A percentile compares a stretch with the other conserved stretches of the same genome.
Conservation (phyloP, 2,329 filamentous ascomycete genomes). For the Cladophialophora chaetospira region DNA sequence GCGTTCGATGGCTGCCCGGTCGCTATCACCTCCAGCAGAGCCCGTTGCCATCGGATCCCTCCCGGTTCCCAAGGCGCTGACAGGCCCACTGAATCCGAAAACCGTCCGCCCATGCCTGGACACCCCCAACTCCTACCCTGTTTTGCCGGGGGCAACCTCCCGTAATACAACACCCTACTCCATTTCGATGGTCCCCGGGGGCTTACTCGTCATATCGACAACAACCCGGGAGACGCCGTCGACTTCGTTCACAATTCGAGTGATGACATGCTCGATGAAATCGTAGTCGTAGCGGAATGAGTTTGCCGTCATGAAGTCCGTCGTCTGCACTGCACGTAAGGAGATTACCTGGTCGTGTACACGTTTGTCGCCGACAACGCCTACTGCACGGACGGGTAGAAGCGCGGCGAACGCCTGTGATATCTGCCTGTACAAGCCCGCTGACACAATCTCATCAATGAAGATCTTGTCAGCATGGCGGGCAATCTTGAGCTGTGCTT, state of each 20-base stretch:
- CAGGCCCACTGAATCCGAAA: no score
- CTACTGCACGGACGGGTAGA: conserved; percentile 65
- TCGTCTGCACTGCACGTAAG: conserved; percentile 62
- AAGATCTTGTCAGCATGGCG: conserved; percentile 50
- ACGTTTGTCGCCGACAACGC: conserved; percentile 70
- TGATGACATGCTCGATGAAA: conserved; percentile 66
- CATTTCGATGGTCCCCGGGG: conserved; percentile 73
- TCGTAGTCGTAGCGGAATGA: conserved; percentile 66
- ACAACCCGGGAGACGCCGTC: conserved; percentile 70
- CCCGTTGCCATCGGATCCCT: no score
- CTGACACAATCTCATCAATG: conserved; percentile 48
- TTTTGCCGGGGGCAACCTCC: not conserved
- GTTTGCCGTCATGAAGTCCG: conserved; percentile 75
- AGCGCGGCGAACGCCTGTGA: conserved; percentile 71
- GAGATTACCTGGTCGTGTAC: conserved; percentile 65
- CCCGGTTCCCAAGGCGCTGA: no score
- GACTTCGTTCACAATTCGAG: conserved; percentile 74
- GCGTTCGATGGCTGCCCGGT: no score
- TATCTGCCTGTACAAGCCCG: conserved; percentile 58
- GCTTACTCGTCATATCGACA: conserved; percentile 61
- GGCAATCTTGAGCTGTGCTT: conserved; percentile 75
- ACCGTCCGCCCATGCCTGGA: no score
- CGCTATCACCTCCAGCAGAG: no score
- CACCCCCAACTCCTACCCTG: not conserved
- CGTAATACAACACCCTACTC: conserved; percentile 50